Percentiles rank a stretch among this genome's conserved stretches.
Evolutionary conservation across 2,329 filamentous ascomycete genomes (phyloP).

Genomic region (Escovopsis sp.): DNA sequence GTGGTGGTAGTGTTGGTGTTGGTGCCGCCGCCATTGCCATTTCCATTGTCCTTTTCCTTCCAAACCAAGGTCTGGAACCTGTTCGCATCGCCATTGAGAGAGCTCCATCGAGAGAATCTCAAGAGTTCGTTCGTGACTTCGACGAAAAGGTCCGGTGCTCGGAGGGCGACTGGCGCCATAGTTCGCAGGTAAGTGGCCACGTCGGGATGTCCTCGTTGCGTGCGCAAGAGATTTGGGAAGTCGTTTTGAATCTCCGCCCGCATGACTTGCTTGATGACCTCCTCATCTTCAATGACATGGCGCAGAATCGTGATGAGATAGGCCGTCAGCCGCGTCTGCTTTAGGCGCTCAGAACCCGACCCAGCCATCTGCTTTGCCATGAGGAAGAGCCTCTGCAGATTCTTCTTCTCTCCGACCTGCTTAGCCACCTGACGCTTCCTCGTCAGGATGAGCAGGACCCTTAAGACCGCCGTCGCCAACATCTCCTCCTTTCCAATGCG

Average conservation of each 20-base stretch:
- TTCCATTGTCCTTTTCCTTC: constrained; percentile 20
- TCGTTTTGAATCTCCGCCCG: constrained; percentile 69
- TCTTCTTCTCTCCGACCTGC: constrained; percentile 69
- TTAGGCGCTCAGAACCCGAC: constrained; percentile 58
- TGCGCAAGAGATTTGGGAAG: constrained; percentile 44
- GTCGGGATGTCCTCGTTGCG: constrained; percentile 43
- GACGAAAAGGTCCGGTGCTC: constrained; percentile 73
- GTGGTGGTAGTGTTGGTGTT: no score
- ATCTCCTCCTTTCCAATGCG: constrained; percentile 76
- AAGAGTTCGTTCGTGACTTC: constrained; percentile 76
- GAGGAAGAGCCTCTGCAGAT: constrained; percentile 77
- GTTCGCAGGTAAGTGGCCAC: constrained; percentile 58
- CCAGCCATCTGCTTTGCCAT: constrained; percentile 89
- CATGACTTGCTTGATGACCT: constrained; percentile 84
- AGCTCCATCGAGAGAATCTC: constrained; percentile 49
- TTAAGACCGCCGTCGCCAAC: constrained; percentile 66
- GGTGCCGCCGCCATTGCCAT: background rate
- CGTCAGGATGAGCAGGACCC: constrained; percentile 78
- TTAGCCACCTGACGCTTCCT: constrained; percentile 61
- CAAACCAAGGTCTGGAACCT: constrained; percentile 23
- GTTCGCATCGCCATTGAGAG: constrained; percentile 18
- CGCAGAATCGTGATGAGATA: constrained; percentile 76
- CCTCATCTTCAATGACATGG: constrained; percentile 88
- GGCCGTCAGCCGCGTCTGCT: constrained; percentile 33
- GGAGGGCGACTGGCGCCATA: constrained; percentile 64